Evolutionary conservation across 2,329 filamentous ascomycete species (phyloP), one percentile per base, ranked within the genome.

Genomic region (Ascosphaera apis): DNA sequence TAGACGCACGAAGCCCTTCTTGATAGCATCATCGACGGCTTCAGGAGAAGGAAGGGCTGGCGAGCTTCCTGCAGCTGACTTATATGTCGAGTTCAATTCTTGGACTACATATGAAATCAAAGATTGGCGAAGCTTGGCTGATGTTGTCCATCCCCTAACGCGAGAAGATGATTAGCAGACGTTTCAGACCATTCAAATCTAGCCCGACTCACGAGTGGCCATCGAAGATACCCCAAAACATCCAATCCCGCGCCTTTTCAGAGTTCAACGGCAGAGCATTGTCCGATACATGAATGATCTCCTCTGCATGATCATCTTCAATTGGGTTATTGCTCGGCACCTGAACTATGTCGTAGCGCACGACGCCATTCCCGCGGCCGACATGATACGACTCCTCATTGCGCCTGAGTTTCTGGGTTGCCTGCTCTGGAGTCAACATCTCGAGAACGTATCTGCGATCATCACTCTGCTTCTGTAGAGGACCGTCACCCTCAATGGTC

Each of bases 181-280:
- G 31, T 5, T 8, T 37, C 12, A 31, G 32, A 16, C 15, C 38
- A 35, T 37, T 4, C 8, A 19, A 31, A 31, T 19, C 6, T 21
- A 5, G 18, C 5, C 30, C 36, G 41, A 67, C 69, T 56, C 61
- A 86, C 81, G 80, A 81, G 56, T 98, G 88, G 0, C 88, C 88
- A 51, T 98, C 88, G 55, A 95, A 98, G 13, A 98, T 84, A 39
- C 84, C 88, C 88, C 91, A 98, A 55, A 98, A 98, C 83, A 95
- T 95, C 88, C 88, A 98, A 56, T 98, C 91, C 41, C 69, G 72
- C 13, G 63, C 44, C 12, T 66, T 63, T 27, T 65, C 57, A 51
- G 67, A 57, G 47, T 67, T 60, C 5, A 63, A 61, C 12, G 65
- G 62, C 17, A 66, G 63, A 28, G 67, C 60, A 35, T 61, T 64